Evolutionary conservation across 371 early-diverging fungal species (phyloP).

Genomic region (Lichtheimia ramosa): DNA sequence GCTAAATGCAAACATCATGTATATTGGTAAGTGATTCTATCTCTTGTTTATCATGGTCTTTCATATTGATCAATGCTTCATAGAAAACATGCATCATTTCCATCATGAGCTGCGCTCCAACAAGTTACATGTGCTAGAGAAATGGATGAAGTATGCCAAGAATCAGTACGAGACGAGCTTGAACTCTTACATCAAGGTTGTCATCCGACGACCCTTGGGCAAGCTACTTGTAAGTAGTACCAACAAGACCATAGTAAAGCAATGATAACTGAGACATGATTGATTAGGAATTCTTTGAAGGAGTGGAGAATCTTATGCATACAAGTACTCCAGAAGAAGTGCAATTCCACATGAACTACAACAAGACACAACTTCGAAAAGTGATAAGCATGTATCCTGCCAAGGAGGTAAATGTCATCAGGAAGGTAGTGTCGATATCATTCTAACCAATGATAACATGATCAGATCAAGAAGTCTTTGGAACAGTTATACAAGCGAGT

Average conservation of each 20-base stretch:
- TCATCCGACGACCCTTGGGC: slow-evolving; percentile 86
- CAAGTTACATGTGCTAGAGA: slow-evolving; percentile 69
- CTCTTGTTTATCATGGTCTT: too few relatives aligned
- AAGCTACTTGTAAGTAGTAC: slow-evolving; percentile 65
- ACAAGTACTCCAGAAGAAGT: slow-evolving; percentile 84
- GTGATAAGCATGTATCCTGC: slow-evolving; percentile 81
- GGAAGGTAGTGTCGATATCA: background rate
- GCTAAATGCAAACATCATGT: slow-evolving; percentile 84
- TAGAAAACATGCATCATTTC: slow-evolving; percentile 94
- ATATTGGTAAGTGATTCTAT: slow-evolving; percentile 62
- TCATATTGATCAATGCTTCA: too few relatives aligned
- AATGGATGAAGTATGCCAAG: slow-evolving; percentile 85
- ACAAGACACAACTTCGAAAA: slow-evolving; percentile 84
- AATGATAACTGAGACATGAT: background rate
- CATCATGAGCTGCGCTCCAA: slow-evolving; percentile 72
- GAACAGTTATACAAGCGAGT: slow-evolving; percentile 86
- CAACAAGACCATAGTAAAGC: background rate
- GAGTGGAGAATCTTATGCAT: slow-evolving; percentile 80
- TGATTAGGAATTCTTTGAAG: slow-evolving; percentile 90
- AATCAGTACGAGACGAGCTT: slow-evolving; percentile 79
- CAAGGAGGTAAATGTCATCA: slow-evolving; percentile 62
- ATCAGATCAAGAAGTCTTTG: slow-evolving; percentile 75
- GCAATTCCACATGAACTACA: slow-evolving; percentile 81
- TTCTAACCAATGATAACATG: too few relatives aligned
- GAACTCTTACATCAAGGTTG: slow-evolving; percentile 80